phyloP scores from a whole-genome alignment of 2,329 filamentous ascomycete species.

The Ampelomyces quisqualis region DNA sequence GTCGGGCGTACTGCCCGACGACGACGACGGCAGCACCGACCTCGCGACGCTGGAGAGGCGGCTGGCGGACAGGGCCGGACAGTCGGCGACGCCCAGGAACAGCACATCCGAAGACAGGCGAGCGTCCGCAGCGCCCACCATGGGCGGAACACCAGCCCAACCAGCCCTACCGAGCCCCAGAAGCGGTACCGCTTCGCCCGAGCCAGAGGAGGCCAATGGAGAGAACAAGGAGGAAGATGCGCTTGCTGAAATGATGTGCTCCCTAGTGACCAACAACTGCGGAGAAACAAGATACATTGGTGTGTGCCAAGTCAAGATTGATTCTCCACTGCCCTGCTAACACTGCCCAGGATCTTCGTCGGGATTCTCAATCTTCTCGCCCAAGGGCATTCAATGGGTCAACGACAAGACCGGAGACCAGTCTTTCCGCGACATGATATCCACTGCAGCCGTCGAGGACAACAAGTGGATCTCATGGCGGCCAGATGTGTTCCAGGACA shows the following conservation, averaged over 20 bases:
- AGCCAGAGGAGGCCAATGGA: slow-evolving; percentile 42
- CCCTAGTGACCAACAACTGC: slow-evolving; percentile 88
- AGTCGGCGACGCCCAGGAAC: slow-evolving; percentile 23
- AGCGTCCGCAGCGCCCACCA: slow-evolving; percentile 36
- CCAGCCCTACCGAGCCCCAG: slow-evolving; percentile 53
- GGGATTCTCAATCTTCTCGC: slow-evolving; percentile 97
- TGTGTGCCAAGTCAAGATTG: slow-evolving; percentile 45
- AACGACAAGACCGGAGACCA: slow-evolving; percentile 96
- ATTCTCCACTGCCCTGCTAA: slow-evolving; percentile 11
- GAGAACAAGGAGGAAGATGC: slow-evolving; percentile 70
- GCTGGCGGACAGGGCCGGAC: slow-evolving; percentile 53
- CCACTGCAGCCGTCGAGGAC: slow-evolving; percentile 80
- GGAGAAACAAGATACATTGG: slow-evolving; percentile 96
- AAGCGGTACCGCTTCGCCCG: slow-evolving; percentile 55
- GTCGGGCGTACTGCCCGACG: slow-evolving; percentile 81
- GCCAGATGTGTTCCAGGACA: slow-evolving; percentile 91
- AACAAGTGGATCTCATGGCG: slow-evolving; percentile 98
- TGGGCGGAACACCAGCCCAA: slow-evolving; percentile 47
- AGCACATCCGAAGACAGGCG: slow-evolving; percentile 36
- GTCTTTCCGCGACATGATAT: slow-evolving; percentile 94
- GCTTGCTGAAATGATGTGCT: slow-evolving; percentile 98
- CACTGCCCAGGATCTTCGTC: slow-evolving; percentile 76
- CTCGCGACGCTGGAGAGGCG: slow-evolving; percentile 84
- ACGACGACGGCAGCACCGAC: slow-evolving; percentile 82
- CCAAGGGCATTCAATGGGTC: slow-evolving; percentile 97